These are phyloP conservation scores for Apophysomyces ossiformis DNA, from an alignment of 371 early-diverging fungal genomes.

Conservation along the genomic window DNA sequence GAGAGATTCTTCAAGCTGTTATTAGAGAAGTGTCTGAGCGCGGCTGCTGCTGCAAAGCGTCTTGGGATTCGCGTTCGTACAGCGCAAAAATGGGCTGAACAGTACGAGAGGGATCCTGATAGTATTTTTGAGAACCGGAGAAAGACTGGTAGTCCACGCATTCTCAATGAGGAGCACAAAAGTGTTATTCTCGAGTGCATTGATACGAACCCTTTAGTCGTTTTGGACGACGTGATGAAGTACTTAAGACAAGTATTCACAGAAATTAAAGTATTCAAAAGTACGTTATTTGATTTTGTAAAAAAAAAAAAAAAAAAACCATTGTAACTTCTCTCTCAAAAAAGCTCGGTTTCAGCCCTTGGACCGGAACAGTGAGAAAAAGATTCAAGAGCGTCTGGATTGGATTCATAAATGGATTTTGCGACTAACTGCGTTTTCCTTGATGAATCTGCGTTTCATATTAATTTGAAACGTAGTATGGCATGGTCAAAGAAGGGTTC, in stretches of 20 bases:
- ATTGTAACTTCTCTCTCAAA: no score
- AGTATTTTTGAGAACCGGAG: no score
- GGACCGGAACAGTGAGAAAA: constrained; percentile 9
- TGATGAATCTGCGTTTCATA: not conserved
- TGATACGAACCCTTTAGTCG: no score
- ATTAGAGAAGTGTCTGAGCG: not conserved
- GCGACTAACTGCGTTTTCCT: not conserved
- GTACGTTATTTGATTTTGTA: constrained; percentile 9
- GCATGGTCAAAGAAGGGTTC: no score
- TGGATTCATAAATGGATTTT: constrained; percentile 13
- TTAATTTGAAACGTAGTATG: no score
- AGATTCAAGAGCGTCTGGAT: constrained; percentile 10
- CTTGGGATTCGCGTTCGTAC: not conserved
- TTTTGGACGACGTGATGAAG: not conserved
- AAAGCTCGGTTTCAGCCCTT: not conserved
- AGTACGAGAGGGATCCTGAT: no score
- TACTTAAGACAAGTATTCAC: constrained; percentile 3
- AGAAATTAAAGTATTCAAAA: constrained; percentile 5
- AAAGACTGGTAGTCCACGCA: no score
- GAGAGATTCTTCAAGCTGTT: not conserved
- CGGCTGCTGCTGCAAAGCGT: not conserved
- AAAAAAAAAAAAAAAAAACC: no score
- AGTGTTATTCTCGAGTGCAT: no score
- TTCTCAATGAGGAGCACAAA: no score
- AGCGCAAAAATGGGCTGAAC: not conserved